A percentile compares a stretch with the other conserved stretches of the same genome.
These are phyloP conservation scores for Lasiodiplodia theobromae DNA, from an alignment of 2,329 filamentous ascomycete species.

Conservation along the genomic window DNA sequence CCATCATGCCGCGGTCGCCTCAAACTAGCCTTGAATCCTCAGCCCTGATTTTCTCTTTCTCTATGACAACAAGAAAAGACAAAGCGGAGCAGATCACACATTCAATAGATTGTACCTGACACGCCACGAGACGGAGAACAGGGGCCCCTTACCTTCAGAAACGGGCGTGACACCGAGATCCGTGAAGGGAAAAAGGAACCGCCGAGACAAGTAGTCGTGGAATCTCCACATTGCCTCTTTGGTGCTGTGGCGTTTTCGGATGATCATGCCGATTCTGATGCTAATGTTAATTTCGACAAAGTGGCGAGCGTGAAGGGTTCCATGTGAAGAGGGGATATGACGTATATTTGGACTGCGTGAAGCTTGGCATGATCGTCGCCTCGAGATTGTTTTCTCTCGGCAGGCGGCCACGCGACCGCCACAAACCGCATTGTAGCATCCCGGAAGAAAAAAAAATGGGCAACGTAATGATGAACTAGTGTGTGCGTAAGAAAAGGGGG, in stretches of 20 bases:
- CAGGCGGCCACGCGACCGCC: no score
- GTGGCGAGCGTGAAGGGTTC: background rate
- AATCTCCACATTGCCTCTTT: background rate
- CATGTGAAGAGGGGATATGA: background rate
- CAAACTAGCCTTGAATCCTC: no score
- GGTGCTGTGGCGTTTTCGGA: background rate
- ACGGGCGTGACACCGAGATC: background rate
- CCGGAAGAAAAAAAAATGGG: background rate
- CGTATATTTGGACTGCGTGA: background rate
- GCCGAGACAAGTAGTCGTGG: background rate
- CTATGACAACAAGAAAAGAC: no score
- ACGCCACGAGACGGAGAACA: background rate
- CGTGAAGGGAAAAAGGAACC: background rate
- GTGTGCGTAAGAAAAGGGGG: background rate
- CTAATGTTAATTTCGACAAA: background rate
- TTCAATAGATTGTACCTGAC: background rate
- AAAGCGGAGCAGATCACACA: no score
- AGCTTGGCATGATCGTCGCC: background rate
- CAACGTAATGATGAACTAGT: background rate
- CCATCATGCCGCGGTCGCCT: background rate
- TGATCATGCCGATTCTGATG: background rate
- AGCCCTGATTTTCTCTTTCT: no score
- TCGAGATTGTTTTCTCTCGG: background rate
- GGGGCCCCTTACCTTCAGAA: background rate
- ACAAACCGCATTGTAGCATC: background rate